Percentiles rank a stretch among this genome's conserved stretches.
Evolutionary conservation across 2,329 filamentous ascomycete species (phyloP).

Genomic region (Botrytis deweyae): DNA sequence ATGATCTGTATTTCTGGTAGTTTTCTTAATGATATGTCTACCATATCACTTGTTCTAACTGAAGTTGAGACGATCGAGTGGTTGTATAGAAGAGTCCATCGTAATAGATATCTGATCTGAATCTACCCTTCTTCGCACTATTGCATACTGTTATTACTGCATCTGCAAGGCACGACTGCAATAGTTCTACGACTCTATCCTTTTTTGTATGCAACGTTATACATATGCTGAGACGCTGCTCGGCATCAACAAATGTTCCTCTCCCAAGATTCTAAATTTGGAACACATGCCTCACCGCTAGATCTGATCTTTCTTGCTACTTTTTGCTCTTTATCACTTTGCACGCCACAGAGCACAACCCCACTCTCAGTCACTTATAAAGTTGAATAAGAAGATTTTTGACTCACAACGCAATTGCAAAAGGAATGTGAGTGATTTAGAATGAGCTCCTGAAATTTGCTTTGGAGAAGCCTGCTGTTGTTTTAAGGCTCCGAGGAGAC

Average conservation of each 20-base stretch:
- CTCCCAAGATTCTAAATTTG: conserved; percentile 10
- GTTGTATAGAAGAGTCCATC: background rate
- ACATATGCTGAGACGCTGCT: background rate
- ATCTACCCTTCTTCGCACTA: background rate
- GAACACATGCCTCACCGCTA: conserved; percentile 11
- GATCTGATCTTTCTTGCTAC: background rate
- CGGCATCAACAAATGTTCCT: background rate
- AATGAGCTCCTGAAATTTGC: background rate
- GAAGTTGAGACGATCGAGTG: background rate
- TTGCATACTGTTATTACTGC: background rate
- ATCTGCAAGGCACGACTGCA: conserved; percentile 14
- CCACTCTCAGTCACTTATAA: conserved; percentile 12
- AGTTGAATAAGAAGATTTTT: conserved; percentile 15
- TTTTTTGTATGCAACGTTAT: conserved; percentile 3
- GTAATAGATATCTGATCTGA: background rate
- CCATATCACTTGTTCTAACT: background rate
- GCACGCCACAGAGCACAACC: conserved; percentile 14
- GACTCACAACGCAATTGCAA: conserved; percentile 11
- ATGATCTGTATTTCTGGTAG: background rate
- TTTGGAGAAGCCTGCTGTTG: background rate
- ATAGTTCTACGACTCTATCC: conserved; percentile 1
- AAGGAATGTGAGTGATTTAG: conserved; percentile 1
- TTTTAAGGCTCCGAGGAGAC: background rate
- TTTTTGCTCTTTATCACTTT: background rate
- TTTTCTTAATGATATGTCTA: background rate